Conservation (phyloP, 202 grass and related monocot genomes). For the Setaria italica region DNA sequence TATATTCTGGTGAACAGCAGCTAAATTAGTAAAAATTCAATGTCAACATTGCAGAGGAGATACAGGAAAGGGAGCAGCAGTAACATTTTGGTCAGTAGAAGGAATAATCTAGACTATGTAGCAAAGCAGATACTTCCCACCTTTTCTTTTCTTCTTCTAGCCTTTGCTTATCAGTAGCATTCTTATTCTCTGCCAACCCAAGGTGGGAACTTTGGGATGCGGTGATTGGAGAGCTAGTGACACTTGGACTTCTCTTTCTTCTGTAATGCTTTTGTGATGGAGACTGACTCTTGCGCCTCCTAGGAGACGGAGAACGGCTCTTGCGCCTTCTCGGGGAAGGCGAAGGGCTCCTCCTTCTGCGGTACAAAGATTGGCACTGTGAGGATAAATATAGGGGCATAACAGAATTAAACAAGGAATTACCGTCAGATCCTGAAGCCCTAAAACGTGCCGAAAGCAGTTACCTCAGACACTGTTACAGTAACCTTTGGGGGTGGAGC, state of each 20-base stretch:
- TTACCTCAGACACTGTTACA: constrained; percentile 69
- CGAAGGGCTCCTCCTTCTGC: constrained; percentile 89
- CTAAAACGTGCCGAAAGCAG: constrained; percentile 50
- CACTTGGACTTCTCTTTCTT: constrained; percentile 81
- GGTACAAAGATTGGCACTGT: constrained; percentile 41
- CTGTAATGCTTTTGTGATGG: constrained; percentile 63
- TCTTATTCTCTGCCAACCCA: constrained; percentile 61
- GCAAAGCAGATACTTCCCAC: constrained; percentile 71
- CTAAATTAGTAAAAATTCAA: constrained; percentile 45
- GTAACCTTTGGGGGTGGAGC: constrained; percentile 50
- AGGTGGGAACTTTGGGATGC: constrained; percentile 55
- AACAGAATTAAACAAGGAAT: constrained; percentile 43
- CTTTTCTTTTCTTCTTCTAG: constrained; percentile 99
- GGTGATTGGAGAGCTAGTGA: constrained; percentile 51
- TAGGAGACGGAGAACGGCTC: constrained; percentile 61
- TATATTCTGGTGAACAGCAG: constrained; percentile 41
- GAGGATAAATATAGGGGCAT: constrained; percentile 28
- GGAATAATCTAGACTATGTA: constrained; percentile 36
- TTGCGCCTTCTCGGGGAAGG: constrained; percentile 63
- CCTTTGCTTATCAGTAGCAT: constrained; percentile 73
- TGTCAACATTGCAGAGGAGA: constrained; percentile 1
- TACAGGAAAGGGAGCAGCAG: neutral
- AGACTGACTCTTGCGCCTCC: constrained; percentile 62
- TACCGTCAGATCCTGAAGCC: constrained; percentile 37
- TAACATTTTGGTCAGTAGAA: constrained; percentile 25